Conservation (phyloP, 768 basidiomycete genomes). For the Lyophyllum decastes region DNA sequence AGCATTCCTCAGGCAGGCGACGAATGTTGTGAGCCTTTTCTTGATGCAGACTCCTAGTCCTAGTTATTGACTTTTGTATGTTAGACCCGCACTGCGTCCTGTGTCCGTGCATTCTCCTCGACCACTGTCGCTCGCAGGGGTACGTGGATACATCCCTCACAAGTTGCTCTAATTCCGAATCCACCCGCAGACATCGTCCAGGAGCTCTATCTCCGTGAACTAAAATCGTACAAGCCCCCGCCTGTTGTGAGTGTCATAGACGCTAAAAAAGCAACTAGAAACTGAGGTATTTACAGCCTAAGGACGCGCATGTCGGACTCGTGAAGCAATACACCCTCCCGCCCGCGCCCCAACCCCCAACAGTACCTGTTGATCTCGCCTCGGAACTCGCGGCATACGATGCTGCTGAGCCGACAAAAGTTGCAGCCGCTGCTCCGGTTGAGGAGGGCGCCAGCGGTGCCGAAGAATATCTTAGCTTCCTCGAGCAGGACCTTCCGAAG, state of each 20-base stretch:
- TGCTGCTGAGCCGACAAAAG: constrained; percentile 66
- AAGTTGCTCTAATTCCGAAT: constrained; percentile 35
- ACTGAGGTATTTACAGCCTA: constrained; percentile 52
- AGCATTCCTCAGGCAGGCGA: constrained; percentile 63
- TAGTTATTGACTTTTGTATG: neutral
- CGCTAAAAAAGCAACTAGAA: neutral
- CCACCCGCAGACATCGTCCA: constrained; percentile 81
- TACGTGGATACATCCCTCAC: constrained; percentile 28
- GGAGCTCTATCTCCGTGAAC: constrained; percentile 88
- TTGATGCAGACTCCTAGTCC: neutral
- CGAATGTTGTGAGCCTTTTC: constrained; percentile 42
- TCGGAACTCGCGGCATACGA: constrained; percentile 87
- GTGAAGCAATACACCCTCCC: constrained; percentile 86
- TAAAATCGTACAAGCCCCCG: constrained; percentile 86
- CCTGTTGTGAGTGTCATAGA: constrained; percentile 54
- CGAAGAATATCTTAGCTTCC: constrained; percentile 75
- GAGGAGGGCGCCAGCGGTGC: constrained; percentile 57
- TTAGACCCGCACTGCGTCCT: constrained; percentile 56
- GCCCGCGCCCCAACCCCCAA: constrained; percentile 69
- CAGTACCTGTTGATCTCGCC: constrained; percentile 84
- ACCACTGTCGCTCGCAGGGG: constrained; percentile 66
- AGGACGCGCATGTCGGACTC: constrained; percentile 85
- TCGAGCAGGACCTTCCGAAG: constrained; percentile 68
- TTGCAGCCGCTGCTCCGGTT: constrained; percentile 33
- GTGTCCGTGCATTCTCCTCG: constrained; percentile 59